Conservation (phyloP, 2,329 filamentous ascomycete genomes). For the Myriangium duriaei region DNA sequence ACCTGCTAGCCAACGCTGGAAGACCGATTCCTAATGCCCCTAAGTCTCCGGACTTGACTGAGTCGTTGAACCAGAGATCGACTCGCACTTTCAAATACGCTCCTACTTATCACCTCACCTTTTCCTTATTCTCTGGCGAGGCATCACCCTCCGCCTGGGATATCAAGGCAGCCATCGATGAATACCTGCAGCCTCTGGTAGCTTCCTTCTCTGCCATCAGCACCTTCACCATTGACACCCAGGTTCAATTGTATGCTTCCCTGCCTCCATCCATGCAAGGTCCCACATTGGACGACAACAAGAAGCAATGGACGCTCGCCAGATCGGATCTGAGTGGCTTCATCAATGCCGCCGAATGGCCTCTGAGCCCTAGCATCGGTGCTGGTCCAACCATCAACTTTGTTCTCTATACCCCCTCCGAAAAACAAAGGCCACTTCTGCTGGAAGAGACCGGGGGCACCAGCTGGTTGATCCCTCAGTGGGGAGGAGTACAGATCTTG, state of each 20-base stretch:
- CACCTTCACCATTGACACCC: conserved; percentile 91
- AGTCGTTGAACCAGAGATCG: conserved; percentile 54
- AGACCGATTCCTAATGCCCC: conserved; percentile 1
- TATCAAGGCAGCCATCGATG: conserved; percentile 65
- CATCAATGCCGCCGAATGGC: conserved; percentile 97
- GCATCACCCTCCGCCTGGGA: conserved; percentile 78
- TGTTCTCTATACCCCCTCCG: conserved; percentile 74
- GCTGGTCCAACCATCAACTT: conserved; percentile 92
- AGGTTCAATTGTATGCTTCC: conserved; percentile 82
- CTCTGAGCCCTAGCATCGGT: conserved; percentile 84
- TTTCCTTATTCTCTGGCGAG: conserved; percentile 81
- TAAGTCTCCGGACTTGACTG: conserved; percentile 22
- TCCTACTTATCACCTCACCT: conserved; percentile 86
- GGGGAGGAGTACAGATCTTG: conserved; percentile 68
- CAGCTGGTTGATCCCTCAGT: conserved; percentile 92
- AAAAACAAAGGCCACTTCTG: conserved; percentile 46
- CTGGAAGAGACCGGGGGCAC: conserved; percentile 50
- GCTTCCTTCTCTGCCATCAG: conserved; percentile 70
- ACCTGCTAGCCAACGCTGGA: conserved; percentile 15
- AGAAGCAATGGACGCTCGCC: conserved; percentile 54
- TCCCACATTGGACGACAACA: conserved; percentile 41
- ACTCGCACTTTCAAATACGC: conserved; percentile 83
- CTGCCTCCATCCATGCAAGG: conserved; percentile 49
- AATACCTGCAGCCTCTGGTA: conserved; percentile 73
- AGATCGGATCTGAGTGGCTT: conserved; percentile 87